A percentile compares a stretch with the other conserved stretches of the same genome.
Conservation (phyloP, 192 early-diverging fungal species). For the Backusella mclennaniae region DNA sequence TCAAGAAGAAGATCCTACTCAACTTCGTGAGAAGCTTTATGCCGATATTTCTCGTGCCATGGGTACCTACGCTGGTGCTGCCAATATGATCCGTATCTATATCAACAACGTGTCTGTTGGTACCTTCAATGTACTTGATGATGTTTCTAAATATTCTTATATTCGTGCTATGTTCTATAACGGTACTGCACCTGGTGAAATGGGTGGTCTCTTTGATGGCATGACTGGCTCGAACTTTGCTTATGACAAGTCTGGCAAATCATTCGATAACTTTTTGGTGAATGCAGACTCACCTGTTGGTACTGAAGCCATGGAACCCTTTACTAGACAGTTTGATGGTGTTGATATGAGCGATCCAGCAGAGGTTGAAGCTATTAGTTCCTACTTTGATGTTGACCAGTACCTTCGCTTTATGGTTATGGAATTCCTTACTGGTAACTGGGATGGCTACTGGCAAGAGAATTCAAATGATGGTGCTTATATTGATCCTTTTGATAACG, state of each 20-base stretch:
- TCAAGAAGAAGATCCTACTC: slow-evolving; percentile 50
- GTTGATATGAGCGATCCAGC: slow-evolving; percentile 29
- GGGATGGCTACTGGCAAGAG: slow-evolving; percentile 49
- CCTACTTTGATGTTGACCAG: slow-evolving; percentile 36
- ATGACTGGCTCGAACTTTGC: slow-evolving; percentile 42
- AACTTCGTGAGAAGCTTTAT: slow-evolving; percentile 51
- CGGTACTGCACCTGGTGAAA: slow-evolving; percentile 27
- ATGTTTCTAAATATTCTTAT: slow-evolving; percentile 43
- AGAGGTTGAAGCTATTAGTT: slow-evolving; percentile 25
- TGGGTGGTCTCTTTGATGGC: slow-evolving; percentile 47
- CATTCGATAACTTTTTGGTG: slow-evolving; percentile 29
- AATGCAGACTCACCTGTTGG: slow-evolving; percentile 32
- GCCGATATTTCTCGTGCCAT: slow-evolving; percentile 41
- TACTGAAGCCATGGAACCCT: slow-evolving; percentile 21
- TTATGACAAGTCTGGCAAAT: slow-evolving; percentile 27
- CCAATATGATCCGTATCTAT: slow-evolving; percentile 44
- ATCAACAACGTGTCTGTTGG: slow-evolving; percentile 43
- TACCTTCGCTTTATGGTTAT: slow-evolving; percentile 48
- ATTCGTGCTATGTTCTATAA: slow-evolving; percentile 41
- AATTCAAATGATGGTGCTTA: slow-evolving; percentile 48
- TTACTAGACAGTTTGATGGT: slow-evolving; percentile 22
- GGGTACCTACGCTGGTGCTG: slow-evolving; percentile 42
- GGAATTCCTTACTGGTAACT: slow-evolving; percentile 45
- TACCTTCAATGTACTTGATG: slow-evolving; percentile 49
- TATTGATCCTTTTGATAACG: slow-evolving; percentile 33